Percentiles rank a stretch among this genome's conserved stretches.
phyloP scores from a whole-genome alignment of 257 asterid species.

The Salvia splendens region DNA sequence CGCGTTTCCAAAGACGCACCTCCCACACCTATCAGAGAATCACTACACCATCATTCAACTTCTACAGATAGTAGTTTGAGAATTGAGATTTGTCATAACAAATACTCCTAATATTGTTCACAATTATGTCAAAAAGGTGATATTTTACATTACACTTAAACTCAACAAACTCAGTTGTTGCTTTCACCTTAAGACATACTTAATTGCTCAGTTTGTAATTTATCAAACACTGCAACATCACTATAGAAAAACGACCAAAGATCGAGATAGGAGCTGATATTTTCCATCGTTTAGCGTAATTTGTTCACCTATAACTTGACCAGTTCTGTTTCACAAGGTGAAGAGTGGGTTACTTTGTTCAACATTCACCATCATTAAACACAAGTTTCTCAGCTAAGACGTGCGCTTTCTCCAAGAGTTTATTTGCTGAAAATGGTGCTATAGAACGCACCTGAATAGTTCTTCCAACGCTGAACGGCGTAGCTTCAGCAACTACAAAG shows the following conservation, averaged over 20 bases:
- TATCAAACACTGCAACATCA: neutral
- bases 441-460: conserved; percentile 55
- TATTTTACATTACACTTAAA: too few species aligned
- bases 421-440: neutral
- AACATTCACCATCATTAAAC: conserved; percentile 4
- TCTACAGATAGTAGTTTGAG: neutral
- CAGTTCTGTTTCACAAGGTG: conserved; percentile 2
- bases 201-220: neutral
- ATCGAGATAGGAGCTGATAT: neutral
- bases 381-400: neutral
- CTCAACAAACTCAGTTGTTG: too few species aligned
- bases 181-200: neutral
- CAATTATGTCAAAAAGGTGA: too few species aligned
- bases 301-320: conserved; percentile 8
- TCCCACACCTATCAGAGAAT: conserved; percentile 59
- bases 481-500: conserved; percentile 68
- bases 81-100: too few species aligned
- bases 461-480: conserved; percentile 62
- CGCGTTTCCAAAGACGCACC: conserved; percentile 60
- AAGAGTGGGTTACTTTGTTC: neutral
- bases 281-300: neutral
- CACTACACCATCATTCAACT: neutral
- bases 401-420: neutral
- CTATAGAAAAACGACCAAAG: neutral
- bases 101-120: too few species aligned